Evolutionary conservation across 163 green algal genomes (phyloP).

Genomic region (Chlamydomonas reinhardtii): DNA sequence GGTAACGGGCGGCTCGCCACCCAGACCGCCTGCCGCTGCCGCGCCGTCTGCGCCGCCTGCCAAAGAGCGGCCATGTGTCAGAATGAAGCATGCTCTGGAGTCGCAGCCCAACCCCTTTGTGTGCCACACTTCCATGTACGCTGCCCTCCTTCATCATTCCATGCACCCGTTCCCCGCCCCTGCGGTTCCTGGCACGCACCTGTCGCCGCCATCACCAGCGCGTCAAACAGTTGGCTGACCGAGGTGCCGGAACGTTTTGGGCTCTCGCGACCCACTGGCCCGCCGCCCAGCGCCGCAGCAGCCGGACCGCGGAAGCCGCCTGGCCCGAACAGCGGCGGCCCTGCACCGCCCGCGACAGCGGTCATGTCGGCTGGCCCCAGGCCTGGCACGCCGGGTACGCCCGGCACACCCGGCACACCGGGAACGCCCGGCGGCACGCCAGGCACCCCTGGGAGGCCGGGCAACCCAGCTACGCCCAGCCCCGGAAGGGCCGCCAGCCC

Average conservation of each 20-base stretch:
- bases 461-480: too few species aligned
- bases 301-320: conserved; percentile 10
- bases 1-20: conserved; percentile 42
- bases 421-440: too few species aligned
- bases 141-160: too few species aligned
- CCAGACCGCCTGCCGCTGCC: conserved; percentile 1
- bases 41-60: conserved; percentile 20
- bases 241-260: conserved; percentile 55
- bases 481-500: too few species aligned
- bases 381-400: too few species aligned
- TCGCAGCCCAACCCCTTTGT: too few species aligned
- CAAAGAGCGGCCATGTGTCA: background rate
- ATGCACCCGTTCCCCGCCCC: too few species aligned
- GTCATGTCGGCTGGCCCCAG: too few species aligned
- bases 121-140: too few species aligned
- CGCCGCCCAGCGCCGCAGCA: conserved; percentile 6
- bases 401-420: too few species aligned
- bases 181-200: conserved; percentile 21
- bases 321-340: conserved; percentile 25
- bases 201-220: conserved; percentile 78
- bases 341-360: background rate
- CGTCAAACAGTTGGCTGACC: conserved; percentile 78
- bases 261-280: conserved; percentile 41
- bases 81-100: too few species aligned
- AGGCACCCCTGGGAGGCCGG: too few species aligned